These are phyloP conservation scores for Fragilariopsis cylindrus DNA, from an alignment of 108 stramenopile genomes.

Conservation along the genomic window DNA sequence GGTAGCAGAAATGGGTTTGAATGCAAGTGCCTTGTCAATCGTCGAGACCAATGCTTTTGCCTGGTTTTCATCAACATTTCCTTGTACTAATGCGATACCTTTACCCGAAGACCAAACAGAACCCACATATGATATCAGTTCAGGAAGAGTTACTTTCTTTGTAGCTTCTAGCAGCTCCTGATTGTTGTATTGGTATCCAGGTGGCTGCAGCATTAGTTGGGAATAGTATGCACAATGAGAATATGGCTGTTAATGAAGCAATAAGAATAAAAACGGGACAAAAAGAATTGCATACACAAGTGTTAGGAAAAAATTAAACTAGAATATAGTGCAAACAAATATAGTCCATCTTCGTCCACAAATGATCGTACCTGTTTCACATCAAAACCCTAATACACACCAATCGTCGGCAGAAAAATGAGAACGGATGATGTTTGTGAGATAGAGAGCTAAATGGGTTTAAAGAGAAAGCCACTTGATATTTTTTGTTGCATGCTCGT, in stretches of 20 bases:
- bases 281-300: not conserved
- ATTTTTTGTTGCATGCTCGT: too few species aligned
- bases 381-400: conserved; percentile 18
- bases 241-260: conserved; percentile 77
- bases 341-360: not conserved
- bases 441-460: not conserved
- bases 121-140: conserved; percentile 60
- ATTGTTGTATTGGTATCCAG: conserved; percentile 60
- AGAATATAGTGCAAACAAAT: not conserved
- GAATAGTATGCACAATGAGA: conserved; percentile 70
- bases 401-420: too few species aligned
- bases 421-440: not conserved
- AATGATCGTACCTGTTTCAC: conserved; percentile 17
- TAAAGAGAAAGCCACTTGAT: not conserved
- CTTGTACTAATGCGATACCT: conserved; percentile 78
- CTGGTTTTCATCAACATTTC: conserved; percentile 74
- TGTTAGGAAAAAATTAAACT: not conserved
- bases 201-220: conserved; percentile 53
- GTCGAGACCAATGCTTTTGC: conserved; percentile 63
- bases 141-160: conserved; percentile 39
- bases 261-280: conserved; percentile 26
- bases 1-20: conserved; percentile 59
- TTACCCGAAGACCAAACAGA: conserved; percentile 72
- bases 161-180: conserved; percentile 53
- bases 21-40: conserved; percentile 67